Evolutionary conservation across 108 stramenopile genomes (phyloP).

Genomic region (Conticribra weissflogii): DNA sequence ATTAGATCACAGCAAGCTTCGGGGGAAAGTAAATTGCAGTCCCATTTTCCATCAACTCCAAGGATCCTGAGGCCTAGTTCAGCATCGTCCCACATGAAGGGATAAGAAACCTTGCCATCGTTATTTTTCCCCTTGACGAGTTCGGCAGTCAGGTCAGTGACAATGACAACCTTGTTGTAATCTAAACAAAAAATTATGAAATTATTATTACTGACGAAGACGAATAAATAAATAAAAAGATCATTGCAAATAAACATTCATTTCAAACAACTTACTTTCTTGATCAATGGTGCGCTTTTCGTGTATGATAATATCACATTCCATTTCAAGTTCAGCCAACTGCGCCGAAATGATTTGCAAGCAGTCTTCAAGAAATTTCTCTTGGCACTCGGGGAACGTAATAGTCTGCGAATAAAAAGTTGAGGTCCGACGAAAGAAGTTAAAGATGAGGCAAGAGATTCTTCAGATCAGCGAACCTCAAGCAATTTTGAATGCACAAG

Average conservation of each 20-base stretch:
- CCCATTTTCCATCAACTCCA: slow-evolving; percentile 32
- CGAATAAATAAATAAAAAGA: no score
- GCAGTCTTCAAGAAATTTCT: slow-evolving; percentile 22
- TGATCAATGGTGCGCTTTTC: slow-evolving; percentile 22
- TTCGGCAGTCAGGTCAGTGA: slow-evolving; percentile 15
- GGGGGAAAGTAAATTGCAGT: slow-evolving; percentile 5
- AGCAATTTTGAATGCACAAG: background rate
- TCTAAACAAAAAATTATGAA: no score
- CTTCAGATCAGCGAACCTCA: background rate
- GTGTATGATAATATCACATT: slow-evolving; percentile 16
- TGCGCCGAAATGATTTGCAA: slow-evolving; percentile 8
- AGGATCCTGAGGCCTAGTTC: background rate
- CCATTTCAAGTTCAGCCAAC: slow-evolving; percentile 8
- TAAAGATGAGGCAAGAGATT: background rate
- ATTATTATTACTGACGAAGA: no score
- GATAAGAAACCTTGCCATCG: slow-evolving; percentile 27
- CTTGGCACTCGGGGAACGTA: slow-evolving; percentile 19
- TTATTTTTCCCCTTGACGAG: slow-evolving; percentile 13
- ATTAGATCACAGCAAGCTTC: slow-evolving; percentile 21
- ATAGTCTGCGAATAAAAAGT: slow-evolving; percentile 23
- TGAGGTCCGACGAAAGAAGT: background rate
- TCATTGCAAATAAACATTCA: no score
- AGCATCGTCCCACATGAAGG: slow-evolving; percentile 25
- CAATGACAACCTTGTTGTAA: slow-evolving; percentile 31
- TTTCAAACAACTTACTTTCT: no score